phyloP scores from a whole-genome alignment of 352 stramenopile species.

The Phytophthora sojae region DNA sequence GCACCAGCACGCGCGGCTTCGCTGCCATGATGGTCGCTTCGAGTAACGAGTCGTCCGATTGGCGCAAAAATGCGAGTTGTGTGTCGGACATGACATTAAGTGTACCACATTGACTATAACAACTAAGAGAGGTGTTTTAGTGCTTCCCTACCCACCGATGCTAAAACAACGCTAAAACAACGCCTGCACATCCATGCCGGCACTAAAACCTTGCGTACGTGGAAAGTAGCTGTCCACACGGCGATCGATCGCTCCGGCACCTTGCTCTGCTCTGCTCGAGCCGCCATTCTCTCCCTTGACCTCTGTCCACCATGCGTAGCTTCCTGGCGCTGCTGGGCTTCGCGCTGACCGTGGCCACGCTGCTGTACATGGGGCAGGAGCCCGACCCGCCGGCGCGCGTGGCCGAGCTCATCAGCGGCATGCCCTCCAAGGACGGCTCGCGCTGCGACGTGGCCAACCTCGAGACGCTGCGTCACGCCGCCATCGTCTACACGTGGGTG shows the following conservation, averaged over 20 bases:
- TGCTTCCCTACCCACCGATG: not conserved
- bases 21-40: slow-evolving; percentile 19
- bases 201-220: not conserved
- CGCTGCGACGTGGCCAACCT: slow-evolving; percentile 76
- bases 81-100: not conserved
- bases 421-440: slow-evolving; percentile 39
- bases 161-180: not conserved
- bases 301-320: slow-evolving; percentile 45
- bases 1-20: slow-evolving; percentile 84
- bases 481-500: slow-evolving; percentile 90
- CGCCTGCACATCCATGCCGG: slow-evolving; percentile 12
- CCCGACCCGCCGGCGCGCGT: slow-evolving; percentile 59
- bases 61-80: not conserved
- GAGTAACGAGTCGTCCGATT: not conserved
- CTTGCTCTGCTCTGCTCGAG: not conserved
- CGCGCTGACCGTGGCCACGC: slow-evolving; percentile 47
- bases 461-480: slow-evolving; percentile 61
- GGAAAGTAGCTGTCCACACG: not conserved
- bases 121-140: not conserved
- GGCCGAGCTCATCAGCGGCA: slow-evolving; percentile 52
- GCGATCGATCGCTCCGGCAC: slow-evolving; percentile 10
- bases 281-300: not conserved
- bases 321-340: slow-evolving; percentile 63
- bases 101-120: not conserved
- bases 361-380: slow-evolving; percentile 59